These are phyloP conservation scores for Tuber microsphaerosporum DNA, from an alignment of 495 filamentous ascomycete species.

Conservation along the genomic window DNA sequence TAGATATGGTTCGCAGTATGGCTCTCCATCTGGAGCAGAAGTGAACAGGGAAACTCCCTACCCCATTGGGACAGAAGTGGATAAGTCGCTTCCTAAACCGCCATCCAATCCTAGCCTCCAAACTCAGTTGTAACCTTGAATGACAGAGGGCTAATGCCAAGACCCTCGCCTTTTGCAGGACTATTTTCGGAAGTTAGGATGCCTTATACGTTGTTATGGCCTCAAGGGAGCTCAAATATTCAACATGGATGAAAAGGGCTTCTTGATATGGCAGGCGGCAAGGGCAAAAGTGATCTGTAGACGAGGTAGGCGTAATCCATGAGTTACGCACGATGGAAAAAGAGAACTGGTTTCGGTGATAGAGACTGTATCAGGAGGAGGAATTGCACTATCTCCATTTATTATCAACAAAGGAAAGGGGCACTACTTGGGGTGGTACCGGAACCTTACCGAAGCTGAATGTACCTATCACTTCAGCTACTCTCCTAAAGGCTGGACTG, in stretches of 20 bases:
- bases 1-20: too few relatives aligned
- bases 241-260: slow-evolving; percentile 18
- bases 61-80: background rate
- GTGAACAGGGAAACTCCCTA: too few relatives aligned
- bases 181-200: slow-evolving; percentile 2
- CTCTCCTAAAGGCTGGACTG: too few relatives aligned
- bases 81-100: slow-evolving; percentile 13
- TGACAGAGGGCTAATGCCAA: slow-evolving; percentile 7
- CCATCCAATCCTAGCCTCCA: background rate
- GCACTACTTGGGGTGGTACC: too few relatives aligned
- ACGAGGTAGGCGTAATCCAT: slow-evolving; percentile 4
- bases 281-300: slow-evolving; percentile 7
- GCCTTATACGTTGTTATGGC: background rate
- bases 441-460: too few relatives aligned
- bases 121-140: slow-evolving; percentile 9
- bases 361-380: too few relatives aligned
- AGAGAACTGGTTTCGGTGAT: too few relatives aligned
- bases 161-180: slow-evolving; percentile 3
- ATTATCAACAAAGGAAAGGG: too few relatives aligned
- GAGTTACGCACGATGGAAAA: slow-evolving; percentile 9
- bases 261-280: background rate
- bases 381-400: too few relatives aligned
- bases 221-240: background rate
- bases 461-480: too few relatives aligned
- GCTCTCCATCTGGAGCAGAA: too few relatives aligned